Conservation (phyloP, 78 protist genomes). For the Cyanophora paradoxa region DNA sequence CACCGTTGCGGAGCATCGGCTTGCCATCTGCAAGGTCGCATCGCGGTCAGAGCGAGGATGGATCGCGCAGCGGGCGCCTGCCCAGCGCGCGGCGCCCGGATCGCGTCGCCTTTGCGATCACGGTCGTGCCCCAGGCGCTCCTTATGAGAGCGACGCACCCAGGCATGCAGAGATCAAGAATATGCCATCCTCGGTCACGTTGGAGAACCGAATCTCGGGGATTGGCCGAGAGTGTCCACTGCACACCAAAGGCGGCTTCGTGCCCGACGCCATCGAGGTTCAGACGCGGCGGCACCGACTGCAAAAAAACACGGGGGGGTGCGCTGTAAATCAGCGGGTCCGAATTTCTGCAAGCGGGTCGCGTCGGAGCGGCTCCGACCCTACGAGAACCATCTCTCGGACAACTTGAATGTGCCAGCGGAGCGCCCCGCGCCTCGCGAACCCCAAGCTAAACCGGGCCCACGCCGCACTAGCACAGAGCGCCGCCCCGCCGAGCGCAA, state of each 20-base stretch:
- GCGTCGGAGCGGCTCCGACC: no score
- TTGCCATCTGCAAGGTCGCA: conserved; percentile 28
- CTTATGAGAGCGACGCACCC: conserved; percentile 26
- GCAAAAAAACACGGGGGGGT: no score
- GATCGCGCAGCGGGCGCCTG: neutral
- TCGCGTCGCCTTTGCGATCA: neutral
- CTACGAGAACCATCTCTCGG: no score
- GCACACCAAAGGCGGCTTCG: conserved; percentile 59
- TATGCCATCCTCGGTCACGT: conserved; percentile 49
- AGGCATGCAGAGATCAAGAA: conserved; percentile 73
- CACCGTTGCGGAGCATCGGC: conserved; percentile 80
- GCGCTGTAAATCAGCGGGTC: no score
- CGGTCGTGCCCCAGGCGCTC: neutral
- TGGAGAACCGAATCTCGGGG: conserved; percentile 49
- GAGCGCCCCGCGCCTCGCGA: no score
- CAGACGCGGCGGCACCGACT: no score
- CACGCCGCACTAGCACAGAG: no score
- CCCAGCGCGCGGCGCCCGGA: neutral
- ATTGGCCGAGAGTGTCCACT: conserved; percentile 81
- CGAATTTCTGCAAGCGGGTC: no score
- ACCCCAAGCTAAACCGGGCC: no score
- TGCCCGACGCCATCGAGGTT: no score
- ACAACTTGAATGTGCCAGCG: no score
- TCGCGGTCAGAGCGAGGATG: neutral
- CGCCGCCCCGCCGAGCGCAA: no score